Conservation (phyloP, 2,329 filamentous ascomycete genomes). For the Fusarium torulosum region DNA sequence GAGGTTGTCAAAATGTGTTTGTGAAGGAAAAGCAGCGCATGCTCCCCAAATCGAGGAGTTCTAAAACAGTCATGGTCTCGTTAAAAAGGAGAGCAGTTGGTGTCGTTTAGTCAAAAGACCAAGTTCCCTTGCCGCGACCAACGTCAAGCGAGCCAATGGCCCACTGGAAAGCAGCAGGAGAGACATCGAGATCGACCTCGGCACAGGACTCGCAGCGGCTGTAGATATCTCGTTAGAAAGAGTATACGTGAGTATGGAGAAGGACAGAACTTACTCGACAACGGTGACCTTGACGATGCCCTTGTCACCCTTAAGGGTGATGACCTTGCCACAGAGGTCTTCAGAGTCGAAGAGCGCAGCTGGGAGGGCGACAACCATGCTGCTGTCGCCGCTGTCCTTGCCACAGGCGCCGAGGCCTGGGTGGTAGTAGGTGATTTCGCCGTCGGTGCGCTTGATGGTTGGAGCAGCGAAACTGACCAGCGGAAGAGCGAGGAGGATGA, state of each 20-base stretch:
- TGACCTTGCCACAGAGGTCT: conserved; percentile 70
- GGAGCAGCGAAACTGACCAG: conserved; percentile 33
- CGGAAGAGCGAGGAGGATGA: conserved; percentile 41
- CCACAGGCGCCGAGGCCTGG: conserved; percentile 79
- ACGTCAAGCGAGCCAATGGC: conserved; percentile 53
- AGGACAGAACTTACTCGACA: conserved; percentile 62
- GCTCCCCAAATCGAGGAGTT: neutral
- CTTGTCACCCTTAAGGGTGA: conserved; percentile 68
- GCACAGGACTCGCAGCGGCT: conserved; percentile 66
- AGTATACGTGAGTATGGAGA: neutral
- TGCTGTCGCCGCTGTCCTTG: conserved; percentile 62
- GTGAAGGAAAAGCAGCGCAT: conserved; percentile 18
- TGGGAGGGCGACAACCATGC: conserved; percentile 75
- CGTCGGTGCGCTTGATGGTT: conserved; percentile 14
- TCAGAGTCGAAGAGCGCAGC: conserved; percentile 74
- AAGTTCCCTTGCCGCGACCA: conserved; percentile 35
- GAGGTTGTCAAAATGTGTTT: conserved; percentile 18
- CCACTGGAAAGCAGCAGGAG: conserved; percentile 59
- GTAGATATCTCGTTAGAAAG: neutral
- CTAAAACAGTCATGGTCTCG: conserved; percentile 9
- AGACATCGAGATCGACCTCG: conserved; percentile 63
- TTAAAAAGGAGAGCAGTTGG: conserved; percentile 26
- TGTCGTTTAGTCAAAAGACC: conserved; percentile 16
- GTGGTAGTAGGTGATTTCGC: conserved; percentile 66
- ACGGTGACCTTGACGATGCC: conserved; percentile 70